Percentiles rank a stretch among this genome's conserved stretches.
phyloP scores from a whole-genome alignment of 2,329 filamentous ascomycete species.

The Salinomyces thailandicus region DNA sequence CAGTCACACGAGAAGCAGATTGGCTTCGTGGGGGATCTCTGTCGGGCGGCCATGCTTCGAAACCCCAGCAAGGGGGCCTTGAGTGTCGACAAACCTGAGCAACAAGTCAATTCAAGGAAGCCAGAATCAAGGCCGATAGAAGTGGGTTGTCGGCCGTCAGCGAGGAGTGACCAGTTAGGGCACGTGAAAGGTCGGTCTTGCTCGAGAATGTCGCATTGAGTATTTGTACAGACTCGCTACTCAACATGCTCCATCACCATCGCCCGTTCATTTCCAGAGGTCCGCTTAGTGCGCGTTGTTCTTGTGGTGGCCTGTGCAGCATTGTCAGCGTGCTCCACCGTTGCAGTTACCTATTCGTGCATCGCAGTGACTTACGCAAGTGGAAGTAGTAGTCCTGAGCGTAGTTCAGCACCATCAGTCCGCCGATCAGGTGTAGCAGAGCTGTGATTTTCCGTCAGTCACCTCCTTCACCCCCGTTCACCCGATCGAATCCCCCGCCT shows the following conservation, averaged over 20 bases:
- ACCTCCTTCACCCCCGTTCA: neutral
- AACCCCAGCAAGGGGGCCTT: no score
- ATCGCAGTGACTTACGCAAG: constrained; percentile 90
- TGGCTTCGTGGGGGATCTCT: no score
- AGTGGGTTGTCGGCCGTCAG: no score
- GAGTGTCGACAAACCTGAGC: no score
- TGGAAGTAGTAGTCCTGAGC: constrained; percentile 99
- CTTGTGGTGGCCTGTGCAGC: constrained; percentile 95
- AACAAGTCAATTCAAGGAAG: no score
- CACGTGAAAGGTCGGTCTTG: no score
- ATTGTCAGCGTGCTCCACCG: no score
- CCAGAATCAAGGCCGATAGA: no score
- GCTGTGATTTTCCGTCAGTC: constrained; percentile 44
- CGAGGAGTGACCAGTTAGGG: no score
- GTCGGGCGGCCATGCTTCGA: no score
- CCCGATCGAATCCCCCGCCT: neutral
- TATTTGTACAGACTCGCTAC: constrained; percentile 11
- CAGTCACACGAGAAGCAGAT: no score
- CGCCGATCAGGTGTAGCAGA: constrained; percentile 73
- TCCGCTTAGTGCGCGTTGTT: constrained; percentile 85
- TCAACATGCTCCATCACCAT: constrained; percentile 2
- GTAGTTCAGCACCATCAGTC: constrained; percentile 75
- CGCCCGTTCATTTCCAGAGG: neutral
- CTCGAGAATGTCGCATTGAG: constrained; percentile 5
- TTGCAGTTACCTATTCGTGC: no score